These are phyloP conservation scores for Chlorella ohadii DNA, from an alignment of 139 green algal genomes.

Conservation along the genomic window DNA sequence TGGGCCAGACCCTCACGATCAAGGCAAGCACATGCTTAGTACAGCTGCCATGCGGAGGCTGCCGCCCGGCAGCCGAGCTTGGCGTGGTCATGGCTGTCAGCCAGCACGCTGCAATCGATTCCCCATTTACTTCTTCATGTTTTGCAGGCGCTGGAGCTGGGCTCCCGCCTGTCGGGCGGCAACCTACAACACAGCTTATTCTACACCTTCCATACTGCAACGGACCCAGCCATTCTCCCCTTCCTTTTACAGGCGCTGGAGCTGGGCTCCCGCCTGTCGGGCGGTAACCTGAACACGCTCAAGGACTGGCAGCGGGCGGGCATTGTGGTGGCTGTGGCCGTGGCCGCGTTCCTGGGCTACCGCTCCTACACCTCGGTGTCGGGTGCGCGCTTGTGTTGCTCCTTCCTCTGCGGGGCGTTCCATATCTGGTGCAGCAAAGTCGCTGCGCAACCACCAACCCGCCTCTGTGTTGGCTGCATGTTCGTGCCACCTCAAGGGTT, in stretches of 20 bases:
- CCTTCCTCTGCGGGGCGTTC: no score
- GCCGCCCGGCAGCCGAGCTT: no score
- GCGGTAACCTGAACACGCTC: slow-evolving; percentile 21
- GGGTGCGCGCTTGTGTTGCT: background rate
- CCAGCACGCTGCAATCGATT: no score
- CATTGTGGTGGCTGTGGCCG: background rate
- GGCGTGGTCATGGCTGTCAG: no score
- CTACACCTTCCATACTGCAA: no score
- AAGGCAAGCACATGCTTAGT: background rate
- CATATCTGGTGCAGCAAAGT: no score
- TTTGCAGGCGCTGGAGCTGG: no score
- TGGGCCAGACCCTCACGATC: background rate
- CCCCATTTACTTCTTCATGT: background rate
- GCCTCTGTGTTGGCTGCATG: background rate
- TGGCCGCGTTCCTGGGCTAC: background rate
- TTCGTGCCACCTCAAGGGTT: no score
- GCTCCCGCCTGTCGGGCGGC: no score
- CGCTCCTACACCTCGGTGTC: background rate
- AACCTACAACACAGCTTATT: no score
- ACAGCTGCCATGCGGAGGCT: no score
- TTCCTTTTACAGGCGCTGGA: slow-evolving; percentile 4
- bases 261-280: slow-evolving; percentile 23
- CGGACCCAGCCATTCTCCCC: no score
- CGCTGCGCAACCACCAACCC: background rate
- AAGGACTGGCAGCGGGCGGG: background rate